Conservation (phyloP, 352 stramenopile genomes). For the Phytopythium kandeliae region DNA sequence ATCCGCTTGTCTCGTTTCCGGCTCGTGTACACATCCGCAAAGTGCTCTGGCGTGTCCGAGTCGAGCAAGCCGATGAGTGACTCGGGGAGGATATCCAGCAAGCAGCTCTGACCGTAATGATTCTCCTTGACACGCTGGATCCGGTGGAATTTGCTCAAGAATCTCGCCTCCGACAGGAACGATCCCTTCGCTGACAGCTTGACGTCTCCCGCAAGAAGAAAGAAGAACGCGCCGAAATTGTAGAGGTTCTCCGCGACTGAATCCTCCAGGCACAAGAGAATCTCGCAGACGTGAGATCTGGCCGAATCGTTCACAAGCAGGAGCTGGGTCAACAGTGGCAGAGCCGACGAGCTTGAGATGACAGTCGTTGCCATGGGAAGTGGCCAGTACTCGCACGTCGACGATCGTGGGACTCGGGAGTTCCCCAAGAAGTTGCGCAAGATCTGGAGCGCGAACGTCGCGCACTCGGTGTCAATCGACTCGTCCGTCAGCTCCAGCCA, state of each 20-base stretch:
- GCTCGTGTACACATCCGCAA: slow-evolving; percentile 60
- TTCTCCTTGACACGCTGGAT: slow-evolving; percentile 45
- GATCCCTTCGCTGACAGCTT: slow-evolving; percentile 17
- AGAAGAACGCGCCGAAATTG: slow-evolving; percentile 64
- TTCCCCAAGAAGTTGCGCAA: slow-evolving; percentile 61
- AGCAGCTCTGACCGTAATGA: slow-evolving; percentile 47
- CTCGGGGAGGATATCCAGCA: slow-evolving; percentile 68
- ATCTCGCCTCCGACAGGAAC: slow-evolving; percentile 51
- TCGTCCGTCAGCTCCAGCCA: slow-evolving; percentile 78
- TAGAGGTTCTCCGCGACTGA: slow-evolving; percentile 45
- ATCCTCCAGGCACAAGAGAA: slow-evolving; percentile 48
- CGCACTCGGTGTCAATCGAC: slow-evolving; percentile 41
- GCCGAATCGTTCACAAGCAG: slow-evolving; percentile 55
- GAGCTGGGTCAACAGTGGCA: slow-evolving; percentile 59
- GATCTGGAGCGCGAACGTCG: slow-evolving; percentile 43
- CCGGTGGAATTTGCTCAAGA: slow-evolving; percentile 66
- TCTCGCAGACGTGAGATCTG: slow-evolving; percentile 50
- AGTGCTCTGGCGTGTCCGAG: slow-evolving; percentile 45
- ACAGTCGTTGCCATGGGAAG: slow-evolving; percentile 51
- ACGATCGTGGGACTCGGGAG: slow-evolving; percentile 21
- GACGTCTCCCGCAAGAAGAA: slow-evolving; percentile 44
- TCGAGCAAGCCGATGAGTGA: slow-evolving; percentile 67
- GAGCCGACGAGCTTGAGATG: slow-evolving; percentile 34
- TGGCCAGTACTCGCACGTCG: slow-evolving; percentile 34
- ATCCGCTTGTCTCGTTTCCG: slow-evolving; percentile 57